Evolutionary conservation across 2,329 filamentous ascomycete genomes (phyloP), one percentile per base, ranked within the genome.

Genomic region (Neofusicoccum kwambonambiense): DNA sequence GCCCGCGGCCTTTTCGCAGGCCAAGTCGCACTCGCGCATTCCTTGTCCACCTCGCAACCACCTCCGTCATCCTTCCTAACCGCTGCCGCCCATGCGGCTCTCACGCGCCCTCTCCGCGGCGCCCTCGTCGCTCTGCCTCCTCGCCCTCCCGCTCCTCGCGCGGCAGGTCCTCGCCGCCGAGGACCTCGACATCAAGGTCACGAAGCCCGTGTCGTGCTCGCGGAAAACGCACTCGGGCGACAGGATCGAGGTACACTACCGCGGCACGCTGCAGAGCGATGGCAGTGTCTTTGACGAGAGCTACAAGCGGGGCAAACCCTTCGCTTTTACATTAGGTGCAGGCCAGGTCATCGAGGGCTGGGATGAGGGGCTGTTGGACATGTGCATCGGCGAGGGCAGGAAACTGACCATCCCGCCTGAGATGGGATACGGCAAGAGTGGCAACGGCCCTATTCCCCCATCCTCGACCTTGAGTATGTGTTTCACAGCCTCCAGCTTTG

Each of bases 311-410:
- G 87, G 88, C 64, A 78, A 82, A 67, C 95, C 95, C 4, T 85
- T 99, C 73, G 82, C 77, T 71, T 98, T 99, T 81, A 87, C 84
- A 68, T 83, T 99, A 50, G 95, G 94, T 65, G 82, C 84, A 63
- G 93, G 94, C 51, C 87, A 91, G 77, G 95, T 98, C 66, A 99
- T 99, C 80, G 93, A 95, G 83, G 94, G 94, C 73, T 97, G 93
- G 93, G 94, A 98, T 73, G 82, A 96, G 75, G 94, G 94, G 61
- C 86, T 98, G 27, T 76, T 96, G 51, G 92, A 93, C 75, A 98
- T 98, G 94, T 98, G 94, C 80, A 90, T 95, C 71, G 95, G 95
- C 68, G 94, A 99, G 84, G 97, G 97, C 87, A 87, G 79, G 80
- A 94, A 88, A 66, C 82, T 99, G 75, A 98, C 92, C 34, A 95